Base-by-base conservation (phyloP, 768 basidiomycete species). In the Leccinum subgranulosum region DNA sequence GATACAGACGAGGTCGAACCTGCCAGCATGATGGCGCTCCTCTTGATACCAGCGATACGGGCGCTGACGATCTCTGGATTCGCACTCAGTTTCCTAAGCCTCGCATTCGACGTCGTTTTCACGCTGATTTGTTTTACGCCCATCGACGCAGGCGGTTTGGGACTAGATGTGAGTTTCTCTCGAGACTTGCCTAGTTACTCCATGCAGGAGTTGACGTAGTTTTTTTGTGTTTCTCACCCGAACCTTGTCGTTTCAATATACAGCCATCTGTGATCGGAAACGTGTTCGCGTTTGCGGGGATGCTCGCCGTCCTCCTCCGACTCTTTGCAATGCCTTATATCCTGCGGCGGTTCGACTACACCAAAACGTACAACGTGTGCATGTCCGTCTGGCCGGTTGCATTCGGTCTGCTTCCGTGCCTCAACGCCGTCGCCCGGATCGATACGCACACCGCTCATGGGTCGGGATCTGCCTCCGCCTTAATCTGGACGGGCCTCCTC, bases 51-150 rank as follows among this genome's bases (percentile, higher is more conserved):
- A 2, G 72, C 80, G 48, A 78, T 86, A 57, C 78, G 77, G 2
- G 77, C 79, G 3, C 64, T 86, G 36, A 80, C 80, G 39, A 62
- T 78, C 10, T 85, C 84, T 21, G 80, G 79, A 8, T 77, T 75
- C 52, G 77, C 76, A 1, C 69, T 86, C 17, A 76, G 74, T 51
- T 84, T 83, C 71, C 73, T 81, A 60, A 75, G 76, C 15, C 81
- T 81, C 0, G 78, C 79, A 1, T 88, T 84, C 62, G 84, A 86
- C 53, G 82, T 45, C 17, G 78, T 85, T 4, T 86, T 87, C 61
- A 80, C 84, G 6, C 76, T 88, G n/a, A 84, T 84, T 63, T 85
- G 82, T 58, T 88, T 85, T 64, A 81, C 86, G 3, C 75, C 83
- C 15, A 66, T 87, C 15, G 57, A 73, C 34, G 63, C 75, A 0